Conservation (phyloP, 2,329 filamentous ascomycete genomes). For the Lizonia empirigonia region DNA sequence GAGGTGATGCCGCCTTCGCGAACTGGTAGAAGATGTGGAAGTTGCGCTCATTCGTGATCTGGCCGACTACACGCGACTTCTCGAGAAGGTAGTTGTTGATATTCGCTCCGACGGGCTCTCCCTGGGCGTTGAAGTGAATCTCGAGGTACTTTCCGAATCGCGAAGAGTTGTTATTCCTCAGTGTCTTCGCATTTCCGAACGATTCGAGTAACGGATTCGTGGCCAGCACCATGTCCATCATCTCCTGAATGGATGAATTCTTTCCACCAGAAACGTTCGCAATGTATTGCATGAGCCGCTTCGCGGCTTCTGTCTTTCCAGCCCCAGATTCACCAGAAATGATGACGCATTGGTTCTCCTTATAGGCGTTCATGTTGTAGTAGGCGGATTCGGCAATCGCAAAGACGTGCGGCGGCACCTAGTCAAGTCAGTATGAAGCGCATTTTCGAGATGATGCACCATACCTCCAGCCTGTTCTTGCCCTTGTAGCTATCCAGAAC, state of each 20-base stretch:
- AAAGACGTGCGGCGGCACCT: slow-evolving; percentile 91
- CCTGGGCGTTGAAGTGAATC: slow-evolving; percentile 89
- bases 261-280: slow-evolving; percentile 89
- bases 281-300: slow-evolving; percentile 99
- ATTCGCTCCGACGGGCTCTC: slow-evolving; percentile 93
- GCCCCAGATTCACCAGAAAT: slow-evolving; percentile 98
- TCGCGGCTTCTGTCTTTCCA: slow-evolving; percentile 97
- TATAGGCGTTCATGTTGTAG: slow-evolving; percentile 99
- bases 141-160: slow-evolving; percentile 98
- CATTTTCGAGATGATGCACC: slow-evolving; percentile 5
- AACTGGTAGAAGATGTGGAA: slow-evolving; percentile 99
- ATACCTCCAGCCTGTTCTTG: slow-evolving; percentile 87
- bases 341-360: slow-evolving; percentile 98
- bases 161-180: slow-evolving; percentile 98
- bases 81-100: slow-evolving; percentile 98
- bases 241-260: slow-evolving; percentile 88
- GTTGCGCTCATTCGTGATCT: slow-evolving; percentile 94
- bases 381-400: slow-evolving; percentile 95
- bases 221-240: slow-evolving; percentile 99
- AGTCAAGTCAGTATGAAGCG: slow-evolving; percentile 21
- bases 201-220: slow-evolving; percentile 97
- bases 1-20: slow-evolving; percentile 87
- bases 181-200: slow-evolving; percentile 96
- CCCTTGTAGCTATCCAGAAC: slow-evolving; percentile 93
- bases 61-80: slow-evolving; percentile 91